These are phyloP conservation scores for Fimicolochytrium jonesii DNA, from an alignment of 192 early-diverging fungal genomes.

Conservation along the genomic window DNA sequence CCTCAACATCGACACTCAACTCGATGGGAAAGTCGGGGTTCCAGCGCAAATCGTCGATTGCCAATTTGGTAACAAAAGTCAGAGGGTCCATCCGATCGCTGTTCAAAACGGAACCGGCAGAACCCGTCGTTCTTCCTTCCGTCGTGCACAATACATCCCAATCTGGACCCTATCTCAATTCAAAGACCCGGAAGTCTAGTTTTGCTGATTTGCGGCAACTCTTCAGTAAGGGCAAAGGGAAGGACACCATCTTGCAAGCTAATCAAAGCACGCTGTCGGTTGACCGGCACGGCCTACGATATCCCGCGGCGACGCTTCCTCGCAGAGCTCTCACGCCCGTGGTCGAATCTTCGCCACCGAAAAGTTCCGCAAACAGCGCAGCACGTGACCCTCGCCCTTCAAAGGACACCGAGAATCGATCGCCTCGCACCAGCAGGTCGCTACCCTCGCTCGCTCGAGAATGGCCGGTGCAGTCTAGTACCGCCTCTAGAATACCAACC, in stretches of 20 bases:
- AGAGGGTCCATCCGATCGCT: conserved; percentile 2
- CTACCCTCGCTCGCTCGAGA: too few species aligned
- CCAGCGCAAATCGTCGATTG: conserved; percentile 4
- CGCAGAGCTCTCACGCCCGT: too few species aligned
- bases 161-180: not conserved
- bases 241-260: not conserved
- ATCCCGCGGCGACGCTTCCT: too few species aligned
- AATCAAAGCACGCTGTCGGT: not conserved
- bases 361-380: too few species aligned
- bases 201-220: not conserved
- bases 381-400: too few species aligned
- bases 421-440: too few species aligned
- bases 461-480: too few species aligned
- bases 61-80: conserved; percentile 1
- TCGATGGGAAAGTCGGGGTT: not conserved
- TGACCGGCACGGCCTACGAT: not conserved
- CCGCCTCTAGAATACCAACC: too few species aligned
- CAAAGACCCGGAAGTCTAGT: not conserved
- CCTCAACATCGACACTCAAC: not conserved
- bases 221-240: not conserved
- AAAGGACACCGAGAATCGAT: too few species aligned
- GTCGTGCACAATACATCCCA: not conserved
- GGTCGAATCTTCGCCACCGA: too few species aligned
- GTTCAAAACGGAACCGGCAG: conserved; percentile 1
- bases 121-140: too few species aligned